Percentiles rank a stretch among this genome's conserved stretches.
Evolutionary conservation across 2,329 filamentous ascomycete species (phyloP).

Genomic region (Lithohypha guttulata): DNA sequence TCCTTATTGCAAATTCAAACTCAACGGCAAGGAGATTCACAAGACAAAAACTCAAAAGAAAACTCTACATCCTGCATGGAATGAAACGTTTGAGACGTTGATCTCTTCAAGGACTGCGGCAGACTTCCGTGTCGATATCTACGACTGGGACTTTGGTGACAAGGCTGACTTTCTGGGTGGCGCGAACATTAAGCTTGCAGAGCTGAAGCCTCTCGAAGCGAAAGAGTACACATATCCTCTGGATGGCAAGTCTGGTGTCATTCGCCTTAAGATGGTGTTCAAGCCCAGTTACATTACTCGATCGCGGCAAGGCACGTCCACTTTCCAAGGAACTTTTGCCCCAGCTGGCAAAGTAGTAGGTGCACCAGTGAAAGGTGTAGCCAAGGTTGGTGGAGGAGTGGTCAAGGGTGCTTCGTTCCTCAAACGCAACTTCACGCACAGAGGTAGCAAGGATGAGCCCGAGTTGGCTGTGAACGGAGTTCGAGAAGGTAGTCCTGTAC

Average conservation of each 20-base stretch:
- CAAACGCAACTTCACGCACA: conserved; percentile 67
- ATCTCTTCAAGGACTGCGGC: conserved; percentile 76
- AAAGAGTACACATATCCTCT: conserved; percentile 64
- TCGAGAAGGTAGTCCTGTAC: conserved; percentile 5
- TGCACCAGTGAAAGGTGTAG: conserved; percentile 86
- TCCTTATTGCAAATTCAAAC: conserved; percentile 87
- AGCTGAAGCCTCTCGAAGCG: conserved; percentile 73
- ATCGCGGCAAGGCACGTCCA: conserved; percentile 77
- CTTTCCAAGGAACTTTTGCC: conserved; percentile 83
- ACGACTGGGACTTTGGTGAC: conserved; percentile 94
- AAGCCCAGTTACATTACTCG: conserved; percentile 84
- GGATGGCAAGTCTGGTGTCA: conserved; percentile 77
- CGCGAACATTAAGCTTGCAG: conserved; percentile 62
- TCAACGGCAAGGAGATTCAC: conserved; percentile 81
- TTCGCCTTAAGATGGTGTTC: conserved; percentile 80
- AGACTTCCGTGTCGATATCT: conserved; percentile 72
- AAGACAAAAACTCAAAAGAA: conserved; percentile 97
- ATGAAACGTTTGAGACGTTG: conserved; percentile 81
- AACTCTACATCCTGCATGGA: conserved; percentile 88
- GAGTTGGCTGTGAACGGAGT: conserved; percentile 13
- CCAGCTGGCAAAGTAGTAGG: conserved; percentile 83
- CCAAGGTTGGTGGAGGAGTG: conserved; percentile 70
- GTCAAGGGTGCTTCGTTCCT: conserved; percentile 86
- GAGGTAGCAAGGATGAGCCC: conserved; percentile 40
- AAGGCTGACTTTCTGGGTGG: conserved; percentile 84